Conservation (phyloP, 805 yeast genomes). For the Suhomyces sp. region DNA sequence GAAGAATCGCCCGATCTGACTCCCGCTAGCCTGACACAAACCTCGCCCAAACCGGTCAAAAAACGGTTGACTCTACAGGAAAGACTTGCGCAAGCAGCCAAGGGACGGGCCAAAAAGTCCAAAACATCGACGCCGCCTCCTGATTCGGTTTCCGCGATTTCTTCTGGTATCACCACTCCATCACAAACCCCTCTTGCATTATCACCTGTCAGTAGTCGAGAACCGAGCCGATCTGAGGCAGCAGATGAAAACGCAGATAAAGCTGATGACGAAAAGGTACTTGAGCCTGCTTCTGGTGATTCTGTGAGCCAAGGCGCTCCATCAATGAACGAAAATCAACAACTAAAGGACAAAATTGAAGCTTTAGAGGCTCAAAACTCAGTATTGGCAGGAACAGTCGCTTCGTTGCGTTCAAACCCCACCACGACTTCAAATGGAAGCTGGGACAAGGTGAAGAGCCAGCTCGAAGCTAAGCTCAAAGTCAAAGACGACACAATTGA, state of each 20-base stretch:
- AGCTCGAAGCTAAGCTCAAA: conserved; percentile 5
- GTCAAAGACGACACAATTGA: conserved; percentile 59
- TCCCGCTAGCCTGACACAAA: background rate
- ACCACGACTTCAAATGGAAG: background rate
- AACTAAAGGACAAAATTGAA: background rate
- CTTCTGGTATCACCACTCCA: background rate
- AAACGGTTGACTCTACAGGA: conserved; percentile 80
- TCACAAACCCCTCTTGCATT: conserved; percentile 4
- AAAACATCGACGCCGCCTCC: background rate
- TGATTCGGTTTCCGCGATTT: background rate
- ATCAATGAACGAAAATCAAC: background rate
- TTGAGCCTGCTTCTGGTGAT: background rate
- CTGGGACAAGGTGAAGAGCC: conserved; percentile 4
- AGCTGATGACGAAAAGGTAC: background rate
- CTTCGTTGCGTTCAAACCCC: background rate
- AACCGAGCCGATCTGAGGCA: background rate
- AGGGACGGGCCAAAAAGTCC: conserved; percentile 31
- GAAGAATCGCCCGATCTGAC: background rate
- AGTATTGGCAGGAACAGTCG: background rate
- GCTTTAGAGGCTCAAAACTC: background rate
- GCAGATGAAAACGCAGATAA: background rate
- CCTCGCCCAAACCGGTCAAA: conserved; percentile 18
- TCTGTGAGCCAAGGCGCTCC: background rate
- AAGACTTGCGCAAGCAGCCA: conserved; percentile 79
- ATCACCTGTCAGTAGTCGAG: conserved; percentile 2